phyloP scores from a whole-genome alignment of 2,329 filamentous ascomycete genomes.

The Pseudogymnoascus pannorum region DNA sequence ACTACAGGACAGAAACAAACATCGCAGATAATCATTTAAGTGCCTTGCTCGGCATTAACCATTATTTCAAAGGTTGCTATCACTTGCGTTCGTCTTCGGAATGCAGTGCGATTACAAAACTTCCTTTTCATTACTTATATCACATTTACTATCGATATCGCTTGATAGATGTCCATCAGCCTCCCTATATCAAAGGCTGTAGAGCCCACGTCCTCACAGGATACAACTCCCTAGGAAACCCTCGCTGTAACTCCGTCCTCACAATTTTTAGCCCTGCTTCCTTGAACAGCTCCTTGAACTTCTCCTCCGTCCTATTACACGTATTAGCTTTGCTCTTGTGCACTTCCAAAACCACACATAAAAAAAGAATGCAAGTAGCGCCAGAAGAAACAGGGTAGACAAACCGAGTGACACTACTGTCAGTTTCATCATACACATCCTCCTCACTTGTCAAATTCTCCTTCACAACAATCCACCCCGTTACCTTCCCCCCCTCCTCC shows the following conservation, averaged over 20 bases:
- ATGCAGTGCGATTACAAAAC: no score
- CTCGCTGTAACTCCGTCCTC: slow-evolving; percentile 63
- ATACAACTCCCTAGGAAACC: slow-evolving; percentile 54
- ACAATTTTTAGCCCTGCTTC: slow-evolving; percentile 62
- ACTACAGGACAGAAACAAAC: no score
- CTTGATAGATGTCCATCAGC: neutral
- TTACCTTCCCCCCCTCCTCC: slow-evolving; percentile 29
- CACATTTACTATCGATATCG: no score
- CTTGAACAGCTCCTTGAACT: slow-evolving; percentile 63
- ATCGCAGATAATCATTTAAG: no score
- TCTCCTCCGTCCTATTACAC: slow-evolving; percentile 55
- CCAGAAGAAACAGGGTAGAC: neutral
- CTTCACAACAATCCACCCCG: slow-evolving; percentile 62
- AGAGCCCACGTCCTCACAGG: slow-evolving; percentile 76
- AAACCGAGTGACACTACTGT: slow-evolving; percentile 62
- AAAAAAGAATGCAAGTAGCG: neutral
- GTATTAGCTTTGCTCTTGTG: slow-evolving; percentile 10
- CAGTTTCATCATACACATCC: slow-evolving; percentile 68
- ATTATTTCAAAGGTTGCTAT: no score
- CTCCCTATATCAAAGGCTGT: slow-evolving; percentile 14
- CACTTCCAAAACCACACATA: slow-evolving; percentile 3
- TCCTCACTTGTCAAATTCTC: slow-evolving; percentile 62
- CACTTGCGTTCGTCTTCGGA: no score
- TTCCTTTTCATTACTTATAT: no score
- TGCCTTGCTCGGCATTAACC: no score